Base-by-base conservation (phyloP, 208 protist genomes). In the Crithidia mellificae region DNA sequence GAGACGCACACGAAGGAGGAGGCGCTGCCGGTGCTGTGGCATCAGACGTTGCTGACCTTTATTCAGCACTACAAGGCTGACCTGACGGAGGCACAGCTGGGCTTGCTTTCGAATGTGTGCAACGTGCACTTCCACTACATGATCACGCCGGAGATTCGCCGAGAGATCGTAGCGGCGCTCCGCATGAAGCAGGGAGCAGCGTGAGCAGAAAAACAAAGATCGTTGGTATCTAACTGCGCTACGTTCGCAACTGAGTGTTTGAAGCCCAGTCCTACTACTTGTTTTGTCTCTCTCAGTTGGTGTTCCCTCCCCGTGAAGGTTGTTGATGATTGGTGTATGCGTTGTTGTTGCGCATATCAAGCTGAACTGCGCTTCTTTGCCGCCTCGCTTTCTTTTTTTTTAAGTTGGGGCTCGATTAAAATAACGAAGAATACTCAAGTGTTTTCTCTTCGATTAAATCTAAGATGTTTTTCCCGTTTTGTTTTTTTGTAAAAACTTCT, bases 21-120 rank as follows among this genome's bases (percentile, higher is more conserved):
- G 55, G 64, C 86, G 25, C 74, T 99, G 50, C 98, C 98, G 9
- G 93, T 99, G 53, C 65, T 99, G 22, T 99, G 98, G 98, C 96
- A 99, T 68, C 95, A 98, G 74, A 90, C 90, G 30, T 80, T 99
- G n/a, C 84, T 99, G 1, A 84, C 87, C 38, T 99, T 99, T 82
- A 67, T 73, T 11, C 88, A 94, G 79, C 88, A 88, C 29, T 96
- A 96, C 75, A 96, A 94, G 83, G 74, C 64, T 19, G 91, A 96
- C 71, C 77, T 96, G 30, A 91, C 86, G 12, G 72, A 74, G 49
- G 85, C 81, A 56, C 91, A 96, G 72, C 62, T 96, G 11, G 58
- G 68, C 30, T 32, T 94, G 63, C 83, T 96, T 30, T 80, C 74
- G 39, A 78, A 83, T 56, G 86, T 94, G 56, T 94, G 88, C 78